Evolutionary conservation across 352 stramenopile species (phyloP), one percentile per base, ranked within the genome.

Genomic region (Phytophthora syringae): DNA sequence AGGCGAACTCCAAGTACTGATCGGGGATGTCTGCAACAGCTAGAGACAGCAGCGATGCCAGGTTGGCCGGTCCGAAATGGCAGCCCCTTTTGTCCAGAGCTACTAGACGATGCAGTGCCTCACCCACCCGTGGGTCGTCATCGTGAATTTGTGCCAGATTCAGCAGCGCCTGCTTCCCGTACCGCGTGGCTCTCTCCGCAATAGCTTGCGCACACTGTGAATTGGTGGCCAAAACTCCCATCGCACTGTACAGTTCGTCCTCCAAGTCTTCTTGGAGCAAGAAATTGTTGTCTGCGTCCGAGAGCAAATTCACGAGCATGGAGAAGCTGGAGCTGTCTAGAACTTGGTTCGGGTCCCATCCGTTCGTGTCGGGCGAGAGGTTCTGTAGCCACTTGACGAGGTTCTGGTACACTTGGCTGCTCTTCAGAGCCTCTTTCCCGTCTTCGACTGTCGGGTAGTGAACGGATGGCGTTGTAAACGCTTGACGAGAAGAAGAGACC

Each of bases 121-220:
- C 60, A 2, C 84, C 84, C 20, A 93, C 63, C 5, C 84, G 74
- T 10, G 81, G 56, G 61, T 93, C 84, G 3, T 80, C 43, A 0
- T 87, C 80, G 61, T 93, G 82, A 1, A 52, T 20, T 24, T 78
- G 61, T 0, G 84, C 74, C 21, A 93, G 34, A 51, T 90, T 85
- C 40, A 90, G 63, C 39, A 93, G 67, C 34, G 80, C 81, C n/a
- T 84, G 81, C 40, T 89, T 89, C 16, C 84, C 84, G 44, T 91
- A 93, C 5, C 82, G 65, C 1, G 84, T 93, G 10, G 84, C 74
- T 18, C 71, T 70, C 56, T 89, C 75, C 3, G 76, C 82, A 49
- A 93, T 91, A 2, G 63, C 82, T 20, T 65, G 68, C 0, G 79
- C 82, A 48, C 84, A 93, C 40, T 81, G 67, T 0, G 66, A 37